These are phyloP conservation scores for Colletotrichum cordylinicola DNA, from an alignment of 2,329 filamentous ascomycete genomes.

Conservation along the genomic window DNA sequence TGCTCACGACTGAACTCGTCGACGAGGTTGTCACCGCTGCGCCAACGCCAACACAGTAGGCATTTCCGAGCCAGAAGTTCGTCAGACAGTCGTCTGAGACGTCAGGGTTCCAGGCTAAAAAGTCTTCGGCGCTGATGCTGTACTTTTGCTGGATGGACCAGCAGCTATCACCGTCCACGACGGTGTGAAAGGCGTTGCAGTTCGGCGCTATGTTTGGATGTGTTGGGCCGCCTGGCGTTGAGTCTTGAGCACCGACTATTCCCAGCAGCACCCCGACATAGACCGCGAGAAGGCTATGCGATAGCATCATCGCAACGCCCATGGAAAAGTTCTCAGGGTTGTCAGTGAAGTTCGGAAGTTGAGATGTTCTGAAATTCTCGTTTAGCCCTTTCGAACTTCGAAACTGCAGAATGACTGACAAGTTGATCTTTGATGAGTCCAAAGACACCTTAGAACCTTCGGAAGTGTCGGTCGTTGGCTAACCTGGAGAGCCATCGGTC, in stretches of 20 bases:
- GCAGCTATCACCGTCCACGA: slow-evolving; percentile 24
- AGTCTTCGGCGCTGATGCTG: slow-evolving; percentile 28
- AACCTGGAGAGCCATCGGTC: background rate
- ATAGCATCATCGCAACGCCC: background rate
- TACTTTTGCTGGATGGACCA: slow-evolving; percentile 20
- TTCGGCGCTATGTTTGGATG: background rate
- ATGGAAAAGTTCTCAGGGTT: background rate
- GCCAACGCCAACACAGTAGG: background rate
- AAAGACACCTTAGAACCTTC: background rate
- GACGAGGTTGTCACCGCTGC: background rate
- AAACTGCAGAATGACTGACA: background rate
- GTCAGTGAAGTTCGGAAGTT: background rate
- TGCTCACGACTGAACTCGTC: background rate
- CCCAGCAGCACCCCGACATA: background rate
- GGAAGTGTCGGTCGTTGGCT: background rate
- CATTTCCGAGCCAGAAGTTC: slow-evolving; percentile 27
- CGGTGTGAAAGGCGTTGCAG: slow-evolving; percentile 24
- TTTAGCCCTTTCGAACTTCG: background rate
- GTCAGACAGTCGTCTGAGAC: slow-evolving; percentile 29
- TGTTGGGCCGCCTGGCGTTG: background rate
- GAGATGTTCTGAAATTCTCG: background rate
- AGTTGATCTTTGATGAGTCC: background rate
- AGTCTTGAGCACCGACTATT: background rate
- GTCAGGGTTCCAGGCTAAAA: slow-evolving; percentile 31
- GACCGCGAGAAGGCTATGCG: background rate